These are phyloP conservation scores for Telopea speciosissima DNA, from an alignment of 177 flowering plant species.

Conservation along the genomic window DNA sequence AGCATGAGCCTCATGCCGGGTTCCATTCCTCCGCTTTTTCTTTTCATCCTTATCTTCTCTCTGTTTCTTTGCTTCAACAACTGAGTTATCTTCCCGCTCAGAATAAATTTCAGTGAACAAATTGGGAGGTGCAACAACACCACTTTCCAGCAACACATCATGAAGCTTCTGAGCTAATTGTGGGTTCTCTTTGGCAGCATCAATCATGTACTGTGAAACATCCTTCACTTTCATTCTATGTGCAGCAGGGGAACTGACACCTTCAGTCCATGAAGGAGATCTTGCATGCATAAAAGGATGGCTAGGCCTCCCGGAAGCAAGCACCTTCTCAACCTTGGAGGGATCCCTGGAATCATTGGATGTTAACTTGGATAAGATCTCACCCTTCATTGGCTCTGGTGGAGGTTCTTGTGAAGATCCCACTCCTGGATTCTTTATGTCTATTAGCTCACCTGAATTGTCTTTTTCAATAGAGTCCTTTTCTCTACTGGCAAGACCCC, in stretches of 20 bases:
- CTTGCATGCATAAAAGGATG: conserved; percentile 59
- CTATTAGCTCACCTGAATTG: conserved; percentile 16
- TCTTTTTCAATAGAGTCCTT: conserved; percentile 26
- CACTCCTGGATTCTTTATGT: conserved; percentile 11
- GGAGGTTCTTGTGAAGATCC: conserved; percentile 15
- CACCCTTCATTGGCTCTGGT: conserved; percentile 18
- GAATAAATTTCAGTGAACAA: conserved; percentile 61
- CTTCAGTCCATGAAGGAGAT: conserved; percentile 98
- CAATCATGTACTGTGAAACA: conserved; percentile 94
- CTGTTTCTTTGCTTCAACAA: conserved; percentile 29
- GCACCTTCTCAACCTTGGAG: conserved; percentile 25
- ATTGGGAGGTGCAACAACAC: conserved; percentile 86
- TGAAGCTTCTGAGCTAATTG: conserved; percentile 92
- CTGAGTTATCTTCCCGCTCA: conserved; percentile 29
- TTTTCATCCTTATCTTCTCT: conserved; percentile 29
- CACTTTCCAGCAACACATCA: conserved; percentile 93
- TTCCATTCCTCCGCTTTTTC: conserved; percentile 22
- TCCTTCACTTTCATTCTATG: conserved; percentile 88
- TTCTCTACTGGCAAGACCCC: conserved; percentile 18
- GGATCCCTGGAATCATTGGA: conserved; percentile 20
- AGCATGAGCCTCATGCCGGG: conserved; percentile 24
- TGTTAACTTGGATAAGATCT: conserved; percentile 23
- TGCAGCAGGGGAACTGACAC: conserved; percentile 82
- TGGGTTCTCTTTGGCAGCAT: conserved; percentile 97
- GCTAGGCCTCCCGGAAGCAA: conserved; percentile 26